Evolutionary conservation across 192 early-diverging fungal genomes (phyloP).

Genomic region (Thamnidium elegans): DNA sequence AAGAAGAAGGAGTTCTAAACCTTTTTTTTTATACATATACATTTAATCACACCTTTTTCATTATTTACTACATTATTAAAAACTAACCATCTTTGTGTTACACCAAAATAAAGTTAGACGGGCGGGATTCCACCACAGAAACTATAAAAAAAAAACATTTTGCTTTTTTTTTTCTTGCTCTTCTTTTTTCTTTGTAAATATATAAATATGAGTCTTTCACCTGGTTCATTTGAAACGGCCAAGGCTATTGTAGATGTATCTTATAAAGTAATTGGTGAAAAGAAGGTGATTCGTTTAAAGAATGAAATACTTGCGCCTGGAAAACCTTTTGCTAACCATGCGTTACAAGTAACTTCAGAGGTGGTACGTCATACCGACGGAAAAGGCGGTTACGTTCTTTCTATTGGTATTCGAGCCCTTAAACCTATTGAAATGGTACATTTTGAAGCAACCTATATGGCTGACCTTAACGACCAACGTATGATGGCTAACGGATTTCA

Average conservation of each 20-base stretch:
- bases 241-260: constrained; percentile 2
- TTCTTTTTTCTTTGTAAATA: neutral
- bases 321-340: neutral
- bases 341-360: constrained; percentile 4
- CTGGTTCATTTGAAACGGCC: neutral
- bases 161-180: neutral
- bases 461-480: constrained; percentile 21
- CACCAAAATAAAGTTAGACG: neutral
- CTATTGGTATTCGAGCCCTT: neutral
- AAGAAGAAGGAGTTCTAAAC: constrained; percentile 92
- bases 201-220: constrained; percentile 1
- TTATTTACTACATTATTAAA: neutral
- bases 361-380: constrained; percentile 8
- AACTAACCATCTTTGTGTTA: neutral
- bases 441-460: constrained; percentile 23
- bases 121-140: neutral
- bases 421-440: constrained; percentile 19
- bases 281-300: neutral
- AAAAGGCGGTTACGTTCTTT: constrained; percentile 18
- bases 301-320: constrained; percentile 1
- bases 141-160: neutral
- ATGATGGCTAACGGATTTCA: constrained; percentile 51
- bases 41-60: neutral
- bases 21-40: neutral
- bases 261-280: neutral